A percentile compares a stretch with the other conserved stretches of the same genome.
phyloP scores from a whole-genome alignment of 2,329 filamentous ascomycete species.

The Coleophoma cylindrospora region DNA sequence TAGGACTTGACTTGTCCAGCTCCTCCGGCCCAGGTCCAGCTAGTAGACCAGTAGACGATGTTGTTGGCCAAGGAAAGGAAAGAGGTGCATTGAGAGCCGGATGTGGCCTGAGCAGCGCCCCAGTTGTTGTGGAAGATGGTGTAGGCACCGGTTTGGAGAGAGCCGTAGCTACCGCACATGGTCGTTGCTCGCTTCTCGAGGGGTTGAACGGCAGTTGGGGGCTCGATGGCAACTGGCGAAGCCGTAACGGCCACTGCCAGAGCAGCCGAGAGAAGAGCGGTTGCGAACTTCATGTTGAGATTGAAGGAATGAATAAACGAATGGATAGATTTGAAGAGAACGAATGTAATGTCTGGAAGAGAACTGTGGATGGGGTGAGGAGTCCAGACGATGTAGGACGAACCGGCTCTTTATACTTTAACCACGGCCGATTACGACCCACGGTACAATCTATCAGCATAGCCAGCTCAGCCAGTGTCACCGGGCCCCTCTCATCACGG shows the following conservation, averaged over 20 bases:
- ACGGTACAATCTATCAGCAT: too few relatives aligned
- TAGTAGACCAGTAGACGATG: conserved; percentile 36
- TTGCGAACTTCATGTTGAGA: conserved; percentile 9
- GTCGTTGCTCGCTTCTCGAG: conserved; percentile 26
- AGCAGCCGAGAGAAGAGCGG: conserved; percentile 19
- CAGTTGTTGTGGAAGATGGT: conserved; percentile 39
- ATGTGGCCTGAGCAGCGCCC: conserved; percentile 32
- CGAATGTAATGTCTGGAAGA: too few relatives aligned
- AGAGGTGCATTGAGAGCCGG: conserved; percentile 40
- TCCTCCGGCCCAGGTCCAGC: conserved; percentile 33
- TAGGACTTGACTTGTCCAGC: conserved; percentile 20
- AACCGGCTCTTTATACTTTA: too few relatives aligned
- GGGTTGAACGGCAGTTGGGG: not conserved
- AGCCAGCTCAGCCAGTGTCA: too few relatives aligned
- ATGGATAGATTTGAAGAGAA: too few relatives aligned
- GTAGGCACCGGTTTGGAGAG: conserved; percentile 21
- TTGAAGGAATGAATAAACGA: too few relatives aligned
- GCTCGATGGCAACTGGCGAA: conserved; percentile 8
- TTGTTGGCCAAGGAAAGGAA: conserved; percentile 31
- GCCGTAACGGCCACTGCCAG: conserved; percentile 18
- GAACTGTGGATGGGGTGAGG: too few relatives aligned
- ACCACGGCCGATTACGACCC: too few relatives aligned
- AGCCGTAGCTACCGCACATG: conserved; percentile 12
- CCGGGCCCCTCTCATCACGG: too few relatives aligned
- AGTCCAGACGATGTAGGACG: too few relatives aligned